Conservation (phyloP, 805 yeast genomes). For the Sungouiella blattae region DNA sequence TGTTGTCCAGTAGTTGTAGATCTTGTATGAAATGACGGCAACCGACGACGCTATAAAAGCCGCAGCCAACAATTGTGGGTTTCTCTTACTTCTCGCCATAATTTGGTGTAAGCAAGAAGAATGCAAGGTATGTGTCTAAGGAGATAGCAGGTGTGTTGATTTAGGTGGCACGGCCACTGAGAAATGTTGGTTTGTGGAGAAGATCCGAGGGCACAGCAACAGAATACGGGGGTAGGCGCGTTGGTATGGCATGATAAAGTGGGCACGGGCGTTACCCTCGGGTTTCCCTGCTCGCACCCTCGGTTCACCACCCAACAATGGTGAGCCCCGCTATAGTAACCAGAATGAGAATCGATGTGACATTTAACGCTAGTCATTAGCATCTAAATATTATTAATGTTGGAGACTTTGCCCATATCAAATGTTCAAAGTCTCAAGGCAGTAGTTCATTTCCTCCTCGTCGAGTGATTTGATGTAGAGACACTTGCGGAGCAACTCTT, state of each 20-base stretch:
- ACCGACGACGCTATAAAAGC: constrained; percentile 36
- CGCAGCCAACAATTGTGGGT: constrained; percentile 27
- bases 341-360: no score
- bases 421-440: constrained; percentile 15
- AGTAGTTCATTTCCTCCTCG: constrained; percentile 63
- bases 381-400: no score
- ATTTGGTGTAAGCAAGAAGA: not conserved
- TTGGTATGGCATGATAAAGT: no score
- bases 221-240: no score
- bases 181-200: constrained; percentile 1
- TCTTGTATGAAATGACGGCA: constrained; percentile 30
- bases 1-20: constrained; percentile 21
- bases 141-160: constrained; percentile 1
- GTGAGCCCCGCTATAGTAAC: no score
- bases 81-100: constrained; percentile 17
- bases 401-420: not conserved
- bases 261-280: no score
- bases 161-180: not conserved
- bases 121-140: no score
- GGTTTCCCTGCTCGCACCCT: not conserved
- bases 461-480: constrained; percentile 71
- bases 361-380: no score
- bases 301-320: not conserved
- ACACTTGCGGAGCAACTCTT: constrained; percentile 76
- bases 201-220: not conserved